A percentile compares a stretch with the other conserved stretches of the same genome.
phyloP scores from a whole-genome alignment of 2,329 filamentous ascomycete species.

The Xylariaceae sp. region DNA sequence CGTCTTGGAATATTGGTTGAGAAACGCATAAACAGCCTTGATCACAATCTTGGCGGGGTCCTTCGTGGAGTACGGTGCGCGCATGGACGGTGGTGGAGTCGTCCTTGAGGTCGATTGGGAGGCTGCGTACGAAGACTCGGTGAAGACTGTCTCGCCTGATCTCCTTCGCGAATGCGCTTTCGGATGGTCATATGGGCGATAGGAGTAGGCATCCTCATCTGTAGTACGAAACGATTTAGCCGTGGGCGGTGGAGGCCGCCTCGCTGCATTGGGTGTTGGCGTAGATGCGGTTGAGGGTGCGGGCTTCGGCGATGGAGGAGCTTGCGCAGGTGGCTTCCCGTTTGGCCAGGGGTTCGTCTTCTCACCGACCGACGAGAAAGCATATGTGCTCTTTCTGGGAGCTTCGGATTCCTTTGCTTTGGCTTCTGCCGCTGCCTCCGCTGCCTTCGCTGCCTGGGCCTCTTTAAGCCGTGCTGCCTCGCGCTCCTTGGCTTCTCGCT shows the following conservation, averaged over 20 bases:
- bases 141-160: conserved; percentile 68
- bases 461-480: conserved; percentile 12
- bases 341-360: conserved; percentile 68
- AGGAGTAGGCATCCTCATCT: conserved; percentile 67
- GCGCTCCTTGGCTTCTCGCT: conserved; percentile 37
- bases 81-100: conserved; percentile 74
- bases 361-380: conserved; percentile 63
- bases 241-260: conserved; percentile 32
- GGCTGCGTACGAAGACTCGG: conserved; percentile 81
- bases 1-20: conserved; percentile 82
- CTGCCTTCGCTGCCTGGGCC: conserved; percentile 18
- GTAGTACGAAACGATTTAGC: conserved; percentile 57
- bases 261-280: conserved; percentile 19
- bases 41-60: conserved; percentile 97
- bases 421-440: conserved; percentile 23
- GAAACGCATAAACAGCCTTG: conserved; percentile 87
- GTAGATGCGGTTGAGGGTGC: conserved; percentile 23
- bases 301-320: conserved; percentile 30
- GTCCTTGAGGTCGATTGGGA: conserved; percentile 81
- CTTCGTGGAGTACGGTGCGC: conserved; percentile 77
- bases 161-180: conserved; percentile 55
- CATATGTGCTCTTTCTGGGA: conserved; percentile 52
- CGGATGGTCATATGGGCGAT: conserved; percentile 71
- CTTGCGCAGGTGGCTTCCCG: conserved; percentile 46
- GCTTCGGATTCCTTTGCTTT: conserved; percentile 30